Evolutionary conservation across 2,329 filamentous ascomycete species (phyloP), one percentile per base, ranked within the genome.

Genomic region (Cladosporium sp.): DNA sequence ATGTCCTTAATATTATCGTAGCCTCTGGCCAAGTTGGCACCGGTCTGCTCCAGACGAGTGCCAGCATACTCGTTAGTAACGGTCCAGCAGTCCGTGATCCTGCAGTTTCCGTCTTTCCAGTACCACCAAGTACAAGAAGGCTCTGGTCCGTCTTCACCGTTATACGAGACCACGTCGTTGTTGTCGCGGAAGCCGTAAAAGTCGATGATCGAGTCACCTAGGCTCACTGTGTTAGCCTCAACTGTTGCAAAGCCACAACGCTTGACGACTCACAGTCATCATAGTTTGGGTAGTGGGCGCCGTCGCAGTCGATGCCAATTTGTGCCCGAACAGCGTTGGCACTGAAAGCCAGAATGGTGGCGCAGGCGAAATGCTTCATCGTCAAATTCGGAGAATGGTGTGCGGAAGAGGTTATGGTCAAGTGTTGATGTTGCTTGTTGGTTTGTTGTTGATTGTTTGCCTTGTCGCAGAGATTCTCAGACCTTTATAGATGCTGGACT

Each of bases 281-380:
- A 14, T 53, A 53, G 26, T 53, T 29, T 4, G 28, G 50, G 50
- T 29, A 53, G 50, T 31, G 50, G 18, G 50, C 50, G 18, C 26
- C 50, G 26, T 53, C 50, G 28, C 50, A 53, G 50, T 53, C 50
- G 50, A 53, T 53, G 10, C 50, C 50, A 31, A 53, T 29, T n/a
- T 53, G 50, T 31, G 26, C 50, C 26, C 6, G 50, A 18, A 18
- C 50, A 29, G 31, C 26, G 10, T 18, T 53, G 26, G 50, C 50
- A 53, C 50, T 31, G 7, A 11, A 26, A 18, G 26, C 26, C 50
- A 53, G 28, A 29, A 53, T 18, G 50, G 50, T 28, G n/a, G 50
- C 50, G 26, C 50, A 53, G 14, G 26, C 28, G 50, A 53, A 8
- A 16, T 16, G 28, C 14, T 53, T 53, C 50, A 53, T 53, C 26